A percentile compares a stretch with the other conserved stretches of the same genome.
Conservation (phyloP, 1,284 basidiomycete species). For the Ganoderma sinense region DNA sequence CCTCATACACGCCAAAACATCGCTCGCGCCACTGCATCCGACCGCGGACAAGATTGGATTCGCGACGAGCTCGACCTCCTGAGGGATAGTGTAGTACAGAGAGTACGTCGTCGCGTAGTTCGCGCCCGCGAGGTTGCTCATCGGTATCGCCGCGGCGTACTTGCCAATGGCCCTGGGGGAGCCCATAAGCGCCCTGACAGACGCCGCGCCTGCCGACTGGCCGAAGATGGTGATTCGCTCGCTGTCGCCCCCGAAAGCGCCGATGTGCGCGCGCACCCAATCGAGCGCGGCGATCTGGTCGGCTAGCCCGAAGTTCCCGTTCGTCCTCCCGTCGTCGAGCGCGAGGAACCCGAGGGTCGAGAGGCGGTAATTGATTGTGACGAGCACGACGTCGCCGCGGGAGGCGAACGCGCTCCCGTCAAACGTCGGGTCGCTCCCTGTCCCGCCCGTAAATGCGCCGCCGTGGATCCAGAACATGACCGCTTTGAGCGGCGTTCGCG, state of each 20-base stretch:
- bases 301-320: conserved; percentile 51
- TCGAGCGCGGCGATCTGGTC: conserved; percentile 48
- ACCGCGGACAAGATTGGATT: conserved; percentile 45
- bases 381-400: conserved; percentile 53
- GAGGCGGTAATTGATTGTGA: conserved; percentile 56
- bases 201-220: conserved; percentile 48
- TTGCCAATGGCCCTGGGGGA: conserved; percentile 51
- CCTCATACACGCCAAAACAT: conserved; percentile 43
- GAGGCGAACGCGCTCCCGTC: conserved; percentile 46
- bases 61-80: conserved; percentile 42
- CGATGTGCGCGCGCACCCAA: conserved; percentile 45
- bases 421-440: conserved; percentile 36
- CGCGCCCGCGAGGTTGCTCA: conserved; percentile 56
- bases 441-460: conserved; percentile 53
- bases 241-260: conserved; percentile 46
- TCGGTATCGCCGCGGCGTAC: conserved; percentile 54
- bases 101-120: conserved; percentile 52
- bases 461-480: conserved; percentile 56
- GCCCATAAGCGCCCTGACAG: conserved; percentile 50
- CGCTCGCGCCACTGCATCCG: conserved; percentile 37
- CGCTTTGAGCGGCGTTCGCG: conserved; percentile 43
- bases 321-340: conserved; percentile 44
- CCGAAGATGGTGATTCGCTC: conserved; percentile 48
- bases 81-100: conserved; percentile 46
- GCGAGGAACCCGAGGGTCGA: conserved; percentile 52